Conservation (phyloP, 2,329 filamentous ascomycete species). For the Pseudogymnoascus sp. region DNA sequence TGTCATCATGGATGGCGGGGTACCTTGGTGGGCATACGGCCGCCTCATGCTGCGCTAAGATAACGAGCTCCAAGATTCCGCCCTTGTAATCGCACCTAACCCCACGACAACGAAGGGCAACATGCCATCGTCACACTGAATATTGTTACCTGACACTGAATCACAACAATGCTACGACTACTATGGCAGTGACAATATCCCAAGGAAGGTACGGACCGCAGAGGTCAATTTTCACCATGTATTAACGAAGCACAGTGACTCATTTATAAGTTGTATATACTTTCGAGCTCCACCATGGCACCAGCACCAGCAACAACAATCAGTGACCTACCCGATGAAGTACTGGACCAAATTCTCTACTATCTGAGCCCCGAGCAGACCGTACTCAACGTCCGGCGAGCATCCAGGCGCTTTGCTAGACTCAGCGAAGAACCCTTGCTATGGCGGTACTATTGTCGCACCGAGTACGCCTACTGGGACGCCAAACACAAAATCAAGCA, state of each 20-base stretch:
- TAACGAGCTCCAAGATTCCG: not conserved
- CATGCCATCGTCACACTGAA: not conserved
- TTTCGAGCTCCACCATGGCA: conserved; percentile 8
- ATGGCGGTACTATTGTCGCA: conserved; percentile 70
- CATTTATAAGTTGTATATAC: conserved; percentile 3
- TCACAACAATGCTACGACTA: not conserved
- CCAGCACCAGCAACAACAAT: not conserved
- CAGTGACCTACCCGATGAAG: conserved; percentile 61
- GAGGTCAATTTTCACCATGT: not conserved
- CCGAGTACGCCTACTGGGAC: conserved; percentile 69
- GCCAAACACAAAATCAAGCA: conserved; percentile 50
- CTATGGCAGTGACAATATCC: conserved; percentile 1
- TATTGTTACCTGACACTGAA: conserved; percentile 3
- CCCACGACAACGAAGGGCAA: not conserved
- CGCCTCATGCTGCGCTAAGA: not conserved
- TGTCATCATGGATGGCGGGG: conserved; percentile 1
- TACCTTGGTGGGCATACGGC: not conserved
- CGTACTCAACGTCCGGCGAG: conserved; percentile 40
- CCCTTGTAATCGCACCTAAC: not conserved
- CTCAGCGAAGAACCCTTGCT: conserved; percentile 66
- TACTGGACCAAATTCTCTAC: conserved; percentile 70
- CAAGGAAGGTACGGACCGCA: not conserved
- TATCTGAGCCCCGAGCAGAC: conserved; percentile 51
- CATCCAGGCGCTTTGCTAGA: conserved; percentile 57
- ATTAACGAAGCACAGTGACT: not conserved